Evolutionary conservation across 2,329 filamentous ascomycete genomes (phyloP).

Genomic region (Monosporascus sp.): DNA sequence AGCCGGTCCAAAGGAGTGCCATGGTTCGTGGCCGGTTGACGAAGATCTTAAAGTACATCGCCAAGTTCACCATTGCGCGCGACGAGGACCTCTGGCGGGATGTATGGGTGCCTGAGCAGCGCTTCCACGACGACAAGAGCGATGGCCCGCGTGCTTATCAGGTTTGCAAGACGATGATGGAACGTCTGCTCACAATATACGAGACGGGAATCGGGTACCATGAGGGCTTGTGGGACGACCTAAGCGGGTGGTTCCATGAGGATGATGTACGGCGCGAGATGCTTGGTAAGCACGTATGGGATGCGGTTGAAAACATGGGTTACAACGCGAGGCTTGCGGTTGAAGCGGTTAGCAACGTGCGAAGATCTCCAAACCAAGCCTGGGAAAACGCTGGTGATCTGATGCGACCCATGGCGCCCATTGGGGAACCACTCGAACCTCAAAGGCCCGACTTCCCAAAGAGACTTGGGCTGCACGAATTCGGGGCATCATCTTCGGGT

Average conservation of each 20-base stretch:
- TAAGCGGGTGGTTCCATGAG: not conserved
- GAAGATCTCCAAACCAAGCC: not conserved
- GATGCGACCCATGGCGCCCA: not conserved
- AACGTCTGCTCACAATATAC: not conserved
- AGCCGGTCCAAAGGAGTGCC: not conserved
- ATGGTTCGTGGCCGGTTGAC: not conserved
- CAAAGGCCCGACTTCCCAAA: not conserved
- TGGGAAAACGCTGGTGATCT: not conserved
- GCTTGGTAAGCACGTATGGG: not conserved
- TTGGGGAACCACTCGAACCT: not conserved
- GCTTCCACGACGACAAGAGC: not conserved
- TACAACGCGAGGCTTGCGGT: not conserved
- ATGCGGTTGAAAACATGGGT: not conserved
- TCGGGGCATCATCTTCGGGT: not conserved
- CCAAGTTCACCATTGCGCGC: not conserved
- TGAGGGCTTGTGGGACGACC: not conserved
- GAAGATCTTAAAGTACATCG: not conserved
- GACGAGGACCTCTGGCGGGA: not conserved
- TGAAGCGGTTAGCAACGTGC: not conserved
- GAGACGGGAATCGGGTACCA: not conserved
- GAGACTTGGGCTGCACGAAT: not conserved
- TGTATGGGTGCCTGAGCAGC: not conserved
- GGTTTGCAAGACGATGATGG: not conserved
- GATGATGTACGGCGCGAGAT: not conserved
- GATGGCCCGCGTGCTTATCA: not conserved